These are phyloP conservation scores for Yamadazyma sp. DNA, from an alignment of 1,139 yeast species.

Conservation along the genomic window DNA sequence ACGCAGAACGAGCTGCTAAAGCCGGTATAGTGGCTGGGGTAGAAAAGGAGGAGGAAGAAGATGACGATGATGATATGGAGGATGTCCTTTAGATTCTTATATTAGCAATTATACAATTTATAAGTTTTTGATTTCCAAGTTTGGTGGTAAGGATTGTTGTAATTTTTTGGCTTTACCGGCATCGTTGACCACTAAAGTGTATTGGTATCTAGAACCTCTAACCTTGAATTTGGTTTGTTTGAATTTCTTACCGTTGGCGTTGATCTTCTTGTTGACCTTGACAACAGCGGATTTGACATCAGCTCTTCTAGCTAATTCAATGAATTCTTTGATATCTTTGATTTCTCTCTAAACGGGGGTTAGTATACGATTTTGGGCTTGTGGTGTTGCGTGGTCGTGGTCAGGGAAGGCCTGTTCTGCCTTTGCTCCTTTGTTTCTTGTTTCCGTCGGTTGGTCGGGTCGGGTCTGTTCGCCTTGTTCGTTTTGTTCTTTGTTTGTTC, in stretches of 20 bases:
- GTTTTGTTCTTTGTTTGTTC: too few relatives aligned
- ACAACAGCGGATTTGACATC: slow-evolving; percentile 93
- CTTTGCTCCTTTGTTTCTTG: too few relatives aligned
- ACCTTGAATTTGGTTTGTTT: slow-evolving; percentile 98
- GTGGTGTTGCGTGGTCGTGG: neutral
- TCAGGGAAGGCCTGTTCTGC: too few relatives aligned
- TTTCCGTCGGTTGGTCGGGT: too few relatives aligned
- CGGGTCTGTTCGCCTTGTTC: too few relatives aligned
- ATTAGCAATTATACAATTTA: slow-evolving; percentile 31
- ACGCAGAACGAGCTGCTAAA: slow-evolving; percentile 70
- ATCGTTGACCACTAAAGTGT: slow-evolving; percentile 95
- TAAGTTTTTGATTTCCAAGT: slow-evolving; percentile 74
- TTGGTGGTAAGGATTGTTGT: slow-evolving; percentile 97
- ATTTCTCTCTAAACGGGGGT: slow-evolving; percentile 56
- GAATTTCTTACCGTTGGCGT: slow-evolving; percentile 81
- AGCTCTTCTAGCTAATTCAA: slow-evolving; percentile 96
- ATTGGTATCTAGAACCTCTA: slow-evolving; percentile 92
- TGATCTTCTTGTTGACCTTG: slow-evolving; percentile 84
- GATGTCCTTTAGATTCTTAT: slow-evolving; percentile 25
- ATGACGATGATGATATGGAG: slow-evolving; percentile 44
- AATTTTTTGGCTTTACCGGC: slow-evolving; percentile 97
- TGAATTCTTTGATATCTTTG: slow-evolving; percentile 96
- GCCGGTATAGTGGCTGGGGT: slow-evolving; percentile 42
- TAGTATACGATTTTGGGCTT: slow-evolving; percentile 17
- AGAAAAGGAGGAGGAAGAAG: slow-evolving; percentile 50